Percentiles rank a stretch among this genome's conserved stretches.
Conservation (phyloP, 116 monocot genomes). For the Dioscorea cayenensis region DNA sequence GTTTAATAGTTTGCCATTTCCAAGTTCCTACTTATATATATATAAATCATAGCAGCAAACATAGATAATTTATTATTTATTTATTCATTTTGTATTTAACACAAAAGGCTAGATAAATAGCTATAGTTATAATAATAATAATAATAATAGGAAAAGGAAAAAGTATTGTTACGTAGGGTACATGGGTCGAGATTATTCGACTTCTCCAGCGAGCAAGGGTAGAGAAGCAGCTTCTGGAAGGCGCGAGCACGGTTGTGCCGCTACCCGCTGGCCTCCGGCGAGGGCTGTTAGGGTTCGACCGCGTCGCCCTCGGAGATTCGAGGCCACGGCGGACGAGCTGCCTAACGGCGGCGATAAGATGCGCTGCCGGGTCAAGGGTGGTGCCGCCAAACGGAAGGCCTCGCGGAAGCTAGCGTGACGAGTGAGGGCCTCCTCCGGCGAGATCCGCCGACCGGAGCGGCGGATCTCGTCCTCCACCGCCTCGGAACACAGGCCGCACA, state of each 20-base stretch:
- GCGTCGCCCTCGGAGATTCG: conserved; percentile 26
- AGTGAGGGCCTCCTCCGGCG: conserved; percentile 59
- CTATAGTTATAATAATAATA: background rate
- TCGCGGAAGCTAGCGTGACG: conserved; percentile 53
- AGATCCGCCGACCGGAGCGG: conserved; percentile 30
- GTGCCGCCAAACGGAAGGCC: conserved; percentile 23
- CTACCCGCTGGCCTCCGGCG: conserved; percentile 2
- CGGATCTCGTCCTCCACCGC: conserved; percentile 76
- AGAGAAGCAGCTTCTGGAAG: conserved; percentile 37
- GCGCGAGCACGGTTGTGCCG: conserved; percentile 4
- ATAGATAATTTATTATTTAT: no score
- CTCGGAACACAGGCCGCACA: conserved; percentile 79
- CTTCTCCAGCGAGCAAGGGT: conserved; percentile 19
- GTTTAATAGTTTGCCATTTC: background rate
- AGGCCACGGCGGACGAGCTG: conserved; percentile 31
- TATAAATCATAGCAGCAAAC: background rate
- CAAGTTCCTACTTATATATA: background rate
- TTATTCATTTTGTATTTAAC: background rate
- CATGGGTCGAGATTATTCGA: background rate
- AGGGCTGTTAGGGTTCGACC: conserved; percentile 25
- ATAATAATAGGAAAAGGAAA: background rate
- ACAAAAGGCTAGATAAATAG: background rate
- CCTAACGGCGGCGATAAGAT: conserved; percentile 40
- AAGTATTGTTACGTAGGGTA: background rate
- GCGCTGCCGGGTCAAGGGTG: conserved; percentile 19